phyloP scores from a whole-genome alignment of 192 early-diverging fungal species.

The Coemansia sp. region DNA sequence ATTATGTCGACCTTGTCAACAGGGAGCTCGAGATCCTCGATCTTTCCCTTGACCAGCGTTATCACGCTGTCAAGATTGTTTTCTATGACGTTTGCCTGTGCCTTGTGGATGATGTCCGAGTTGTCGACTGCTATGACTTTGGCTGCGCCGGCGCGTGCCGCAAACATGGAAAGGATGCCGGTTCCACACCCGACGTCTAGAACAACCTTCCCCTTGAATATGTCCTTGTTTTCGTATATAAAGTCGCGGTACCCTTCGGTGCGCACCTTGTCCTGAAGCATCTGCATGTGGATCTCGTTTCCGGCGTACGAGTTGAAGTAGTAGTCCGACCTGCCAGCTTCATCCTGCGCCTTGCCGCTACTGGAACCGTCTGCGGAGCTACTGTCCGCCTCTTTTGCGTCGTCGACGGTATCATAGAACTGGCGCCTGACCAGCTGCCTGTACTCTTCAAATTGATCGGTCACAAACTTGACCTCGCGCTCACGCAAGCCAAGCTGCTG shows the following conservation, averaged over 20 bases:
- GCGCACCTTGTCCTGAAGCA: slow-evolving; percentile 93
- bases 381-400: slow-evolving; percentile 16
- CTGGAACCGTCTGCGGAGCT: background rate
- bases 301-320: slow-evolving; percentile 53
- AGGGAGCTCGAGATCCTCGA: slow-evolving; percentile 64
- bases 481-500: slow-evolving; percentile 56
- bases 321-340: slow-evolving; percentile 50
- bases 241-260: slow-evolving; percentile 93
- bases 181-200: slow-evolving; percentile 95
- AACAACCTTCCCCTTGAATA: slow-evolving; percentile 83
- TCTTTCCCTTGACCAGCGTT: slow-evolving; percentile 89
- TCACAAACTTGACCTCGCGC: slow-evolving; percentile 55
- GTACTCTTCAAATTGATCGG: slow-evolving; percentile 69
- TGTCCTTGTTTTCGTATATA: slow-evolving; percentile 79
- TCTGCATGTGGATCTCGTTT: slow-evolving; percentile 78
- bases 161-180: slow-evolving; percentile 95
- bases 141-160: slow-evolving; percentile 90
- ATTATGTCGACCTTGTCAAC: slow-evolving; percentile 89
- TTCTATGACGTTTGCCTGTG: slow-evolving; percentile 72
- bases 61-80: slow-evolving; percentile 76
- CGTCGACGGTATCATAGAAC: slow-evolving; percentile 61
- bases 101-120: slow-evolving; percentile 56
- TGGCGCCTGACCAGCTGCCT: slow-evolving; percentile 65
- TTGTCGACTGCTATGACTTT: slow-evolving; percentile 85
- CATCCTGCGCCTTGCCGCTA: background rate